Evolutionary conservation across 805 yeast genomes (phyloP).

Genomic region (Nakazawaea ishiwadae): DNA sequence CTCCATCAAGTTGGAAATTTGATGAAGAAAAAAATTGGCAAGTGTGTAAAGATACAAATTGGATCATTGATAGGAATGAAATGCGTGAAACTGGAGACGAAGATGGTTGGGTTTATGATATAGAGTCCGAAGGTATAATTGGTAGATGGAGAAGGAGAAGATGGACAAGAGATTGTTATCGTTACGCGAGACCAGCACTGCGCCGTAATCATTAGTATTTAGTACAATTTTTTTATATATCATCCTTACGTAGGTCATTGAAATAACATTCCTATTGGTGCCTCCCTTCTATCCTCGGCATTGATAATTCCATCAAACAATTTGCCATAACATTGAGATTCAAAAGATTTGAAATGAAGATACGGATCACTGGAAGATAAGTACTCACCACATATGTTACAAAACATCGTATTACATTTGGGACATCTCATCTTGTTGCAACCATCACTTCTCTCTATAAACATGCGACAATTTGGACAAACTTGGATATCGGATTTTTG

Average conservation of each 20-base stretch:
- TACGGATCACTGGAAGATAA: constrained; percentile 41
- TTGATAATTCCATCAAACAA: constrained; percentile 51
- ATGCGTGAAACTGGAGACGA: constrained; percentile 24
- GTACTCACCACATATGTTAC: constrained; percentile 48
- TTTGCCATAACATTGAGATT: constrained; percentile 40
- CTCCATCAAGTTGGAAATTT: constrained; percentile 71
- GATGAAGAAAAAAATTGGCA: constrained; percentile 59
- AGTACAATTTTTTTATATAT: too few relatives aligned
- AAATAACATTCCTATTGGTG: not conserved
- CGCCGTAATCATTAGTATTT: constrained; percentile 22
- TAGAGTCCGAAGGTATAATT: constrained; percentile 11
- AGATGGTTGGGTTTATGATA: constrained; percentile 51
- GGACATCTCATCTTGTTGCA: constrained; percentile 61
- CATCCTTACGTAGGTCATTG: not conserved
- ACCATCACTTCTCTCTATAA: constrained; percentile 54
- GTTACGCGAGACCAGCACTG: constrained; percentile 37
- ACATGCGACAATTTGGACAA: constrained; percentile 50
- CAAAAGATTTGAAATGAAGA: constrained; percentile 41
- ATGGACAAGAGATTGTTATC: constrained; percentile 44
- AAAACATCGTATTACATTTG: constrained; percentile 43
- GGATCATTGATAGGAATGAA: constrained; percentile 47
- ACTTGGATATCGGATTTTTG: constrained; percentile 36
- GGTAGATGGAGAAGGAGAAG: constrained; percentile 51
- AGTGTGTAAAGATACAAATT: constrained; percentile 45
- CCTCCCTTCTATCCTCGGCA: constrained; percentile 5